Evolutionary conservation across 1,284 basidiomycete genomes (phyloP).

Genomic region (Cystobasidium pallidum): DNA sequence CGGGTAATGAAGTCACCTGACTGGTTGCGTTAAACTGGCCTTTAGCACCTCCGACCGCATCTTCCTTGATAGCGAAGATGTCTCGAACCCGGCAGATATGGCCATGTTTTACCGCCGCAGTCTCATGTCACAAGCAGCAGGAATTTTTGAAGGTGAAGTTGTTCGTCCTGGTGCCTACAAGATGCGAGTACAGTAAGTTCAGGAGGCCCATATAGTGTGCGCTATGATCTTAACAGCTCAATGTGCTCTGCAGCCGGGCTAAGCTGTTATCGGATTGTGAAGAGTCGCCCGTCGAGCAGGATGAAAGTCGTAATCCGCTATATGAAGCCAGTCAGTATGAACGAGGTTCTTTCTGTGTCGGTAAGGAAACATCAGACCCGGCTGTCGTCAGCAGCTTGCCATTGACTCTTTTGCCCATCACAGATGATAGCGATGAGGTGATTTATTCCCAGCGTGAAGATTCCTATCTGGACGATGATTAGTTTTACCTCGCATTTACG

Average conservation of each 20-base stretch:
- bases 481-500: not conserved
- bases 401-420: not conserved
- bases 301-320: not conserved
- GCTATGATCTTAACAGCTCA: not conserved
- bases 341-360: conserved; percentile 28
- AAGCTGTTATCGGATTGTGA: conserved; percentile 10
- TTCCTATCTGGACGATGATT: conserved; percentile 20
- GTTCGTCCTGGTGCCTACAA: conserved; percentile 29
- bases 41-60: conserved; percentile 50
- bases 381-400: not conserved
- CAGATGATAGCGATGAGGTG: conserved; percentile 22
- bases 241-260: not conserved
- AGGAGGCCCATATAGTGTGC: not conserved
- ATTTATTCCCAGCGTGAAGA: conserved; percentile 26
- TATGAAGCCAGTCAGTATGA: conserved; percentile 28
- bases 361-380: not conserved
- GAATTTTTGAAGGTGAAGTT: conserved; percentile 21
- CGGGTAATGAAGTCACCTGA: no score
- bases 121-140: conserved; percentile 55
- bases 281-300: conserved; percentile 5
- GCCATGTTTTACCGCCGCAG: conserved; percentile 53
- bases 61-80: conserved; percentile 53
- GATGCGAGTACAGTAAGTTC: conserved; percentile 35
- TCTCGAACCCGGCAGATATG: conserved; percentile 42
- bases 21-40: no score